phyloP scores from a whole-genome alignment of 345 rosid genomes.

The thale cress (Arabidopsis thaliana) region TAIR10.1 NC_003076.8:25581001-25581500 shows the following conservation, averaged over 20 bases:
- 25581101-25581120: slow-evolving; percentile 61
- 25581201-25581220: slow-evolving; percentile 57
- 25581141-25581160: slow-evolving; percentile 76
- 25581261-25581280: slow-evolving; percentile 5
- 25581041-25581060: slow-evolving; percentile 54
- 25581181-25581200: slow-evolving; percentile 81
- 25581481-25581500: slow-evolving; percentile 27
- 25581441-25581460: neutral
- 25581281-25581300: slow-evolving; percentile 15
- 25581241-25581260: neutral
- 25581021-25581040: slow-evolving; percentile 55
- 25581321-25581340: slow-evolving; percentile 19
- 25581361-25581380: slow-evolving; percentile 42
- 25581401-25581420: slow-evolving; percentile 35
- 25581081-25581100: slow-evolving; percentile 52
- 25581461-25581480: neutral
- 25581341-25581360: slow-evolving; percentile 24
- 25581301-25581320: neutral
- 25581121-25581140: slow-evolving; percentile 87
- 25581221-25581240: slow-evolving; percentile 21
- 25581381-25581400: slow-evolving; percentile 18
- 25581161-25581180: slow-evolving; percentile 97
- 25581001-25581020: slow-evolving; percentile 35
- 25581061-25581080: slow-evolving; percentile 50
- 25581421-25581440: slow-evolving; percentile 25